Conservation (phyloP, 2,329 filamentous ascomycete genomes). For the Fusarium sp. region DNA sequence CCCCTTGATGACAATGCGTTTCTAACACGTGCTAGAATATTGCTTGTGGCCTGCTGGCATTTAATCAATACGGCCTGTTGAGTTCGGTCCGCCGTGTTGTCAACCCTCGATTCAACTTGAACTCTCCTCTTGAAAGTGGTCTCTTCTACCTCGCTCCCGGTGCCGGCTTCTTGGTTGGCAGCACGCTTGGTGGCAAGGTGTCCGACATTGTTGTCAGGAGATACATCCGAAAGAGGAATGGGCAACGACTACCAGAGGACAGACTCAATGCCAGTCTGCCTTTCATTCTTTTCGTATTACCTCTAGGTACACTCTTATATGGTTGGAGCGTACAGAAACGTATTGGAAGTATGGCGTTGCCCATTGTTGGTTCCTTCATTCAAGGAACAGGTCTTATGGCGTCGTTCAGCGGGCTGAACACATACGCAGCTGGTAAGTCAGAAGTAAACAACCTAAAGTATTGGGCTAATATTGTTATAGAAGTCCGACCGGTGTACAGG, state of each 20-base stretch:
- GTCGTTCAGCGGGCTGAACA: conserved; percentile 54
- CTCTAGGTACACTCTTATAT: conserved; percentile 48
- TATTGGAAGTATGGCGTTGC: conserved; percentile 50
- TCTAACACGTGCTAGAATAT: conserved; percentile 32
- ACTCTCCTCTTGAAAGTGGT: conserved; percentile 70
- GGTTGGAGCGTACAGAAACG: conserved; percentile 52
- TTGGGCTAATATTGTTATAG: conserved; percentile 14
- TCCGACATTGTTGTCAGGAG: conserved; percentile 55
- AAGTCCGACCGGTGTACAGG: conserved; percentile 37
- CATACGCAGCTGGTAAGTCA: conserved; percentile 52
- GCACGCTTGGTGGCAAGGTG: conserved; percentile 70
- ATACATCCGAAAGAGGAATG: conserved; percentile 53
- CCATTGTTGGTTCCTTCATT: conserved; percentile 49
- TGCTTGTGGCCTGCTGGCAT: conserved; percentile 40
- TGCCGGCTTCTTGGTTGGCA: conserved; percentile 72
- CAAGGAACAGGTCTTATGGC: conserved; percentile 51
- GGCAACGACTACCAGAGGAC: conserved; percentile 47
- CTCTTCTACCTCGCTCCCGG: conserved; percentile 79
- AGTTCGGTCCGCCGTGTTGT: conserved; percentile 75
- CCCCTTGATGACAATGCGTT: accelerated
- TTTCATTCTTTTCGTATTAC: conserved; percentile 48
- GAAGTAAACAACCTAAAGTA: accelerated
- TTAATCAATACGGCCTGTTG: conserved; percentile 63
- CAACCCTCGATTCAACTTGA: conserved; percentile 76
- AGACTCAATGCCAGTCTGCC: conserved; percentile 48